phyloP scores from a whole-genome alignment of 2,329 filamentous ascomycete genomes.

The Metarhizium album region DNA sequence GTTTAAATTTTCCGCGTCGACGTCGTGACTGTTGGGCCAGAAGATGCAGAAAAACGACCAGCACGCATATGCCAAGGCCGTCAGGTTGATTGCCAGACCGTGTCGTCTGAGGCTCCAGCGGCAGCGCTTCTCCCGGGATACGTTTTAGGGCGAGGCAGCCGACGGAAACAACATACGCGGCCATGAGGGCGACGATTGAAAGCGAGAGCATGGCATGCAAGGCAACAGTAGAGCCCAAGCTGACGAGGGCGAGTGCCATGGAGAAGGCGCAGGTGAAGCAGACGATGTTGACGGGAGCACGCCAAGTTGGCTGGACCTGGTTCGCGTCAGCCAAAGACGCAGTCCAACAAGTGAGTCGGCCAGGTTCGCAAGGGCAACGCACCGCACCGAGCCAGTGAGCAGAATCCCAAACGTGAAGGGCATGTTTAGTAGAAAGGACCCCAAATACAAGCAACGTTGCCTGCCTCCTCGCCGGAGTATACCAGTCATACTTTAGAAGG shows the following conservation, averaged over 20 bases:
- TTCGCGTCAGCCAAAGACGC: not conserved
- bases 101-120: slow-evolving; percentile 27
- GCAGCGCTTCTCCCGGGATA: slow-evolving; percentile 17
- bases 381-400: slow-evolving; percentile 11
- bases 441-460: slow-evolving; percentile 7
- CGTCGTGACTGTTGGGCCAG: slow-evolving; percentile 7
- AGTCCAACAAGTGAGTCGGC: not conserved
- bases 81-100: slow-evolving; percentile 27
- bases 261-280: slow-evolving; percentile 17
- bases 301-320: slow-evolving; percentile 11
- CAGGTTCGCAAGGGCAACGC: not conserved
- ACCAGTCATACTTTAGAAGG: slow-evolving; percentile 17
- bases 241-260: slow-evolving; percentile 21
- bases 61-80: slow-evolving; percentile 12
- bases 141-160: slow-evolving; percentile 23
- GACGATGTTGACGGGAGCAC: slow-evolving; percentile 23
- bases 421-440: slow-evolving; percentile 11
- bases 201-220: slow-evolving; percentile 25
- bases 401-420: slow-evolving; percentile 13
- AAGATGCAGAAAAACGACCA: slow-evolving; percentile 13
- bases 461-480: slow-evolving; percentile 3
- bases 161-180: slow-evolving; percentile 23
- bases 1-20: slow-evolving; percentile 7
- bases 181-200: slow-evolving; percentile 19
- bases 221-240: slow-evolving; percentile 21